Evolutionary conservation across 2,329 filamentous ascomycete genomes (phyloP).

Genomic region (Fusarium tjaetaba): DNA sequence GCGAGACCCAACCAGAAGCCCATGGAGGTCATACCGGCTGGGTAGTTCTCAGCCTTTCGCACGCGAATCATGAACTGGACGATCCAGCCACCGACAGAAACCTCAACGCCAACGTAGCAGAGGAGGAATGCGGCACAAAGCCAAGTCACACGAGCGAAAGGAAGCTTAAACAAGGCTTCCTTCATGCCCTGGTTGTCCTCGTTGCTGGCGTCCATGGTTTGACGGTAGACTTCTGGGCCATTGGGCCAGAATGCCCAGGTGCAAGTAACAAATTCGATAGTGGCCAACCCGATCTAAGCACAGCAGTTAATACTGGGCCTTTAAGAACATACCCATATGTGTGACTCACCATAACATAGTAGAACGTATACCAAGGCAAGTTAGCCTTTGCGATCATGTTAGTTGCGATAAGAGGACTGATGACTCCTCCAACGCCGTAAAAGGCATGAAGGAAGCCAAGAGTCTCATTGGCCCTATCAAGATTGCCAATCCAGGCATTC

Average conservation of each 20-base stretch:
- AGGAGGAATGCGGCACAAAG: slow-evolving; percentile 78
- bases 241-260: slow-evolving; percentile 69
- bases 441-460: slow-evolving; percentile 74
- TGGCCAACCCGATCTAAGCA: slow-evolving; percentile 24
- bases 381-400: slow-evolving; percentile 71
- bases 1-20: slow-evolving; percentile 87
- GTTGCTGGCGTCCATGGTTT: slow-evolving; percentile 45
- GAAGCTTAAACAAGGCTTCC: slow-evolving; percentile 52
- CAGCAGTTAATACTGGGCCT: slow-evolving; percentile 43
- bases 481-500: slow-evolving; percentile 69
- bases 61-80: slow-evolving; percentile 85
- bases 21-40: slow-evolving; percentile 78
- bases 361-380: slow-evolving; percentile 75
- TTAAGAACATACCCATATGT: slow-evolving; percentile 55
- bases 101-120: slow-evolving; percentile 80
- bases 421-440: slow-evolving; percentile 74
- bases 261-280: slow-evolving; percentile 47
- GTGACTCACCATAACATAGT: slow-evolving; percentile 74
- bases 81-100: slow-evolving; percentile 83
- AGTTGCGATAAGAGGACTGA: slow-evolving; percentile 77
- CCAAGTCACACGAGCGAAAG: slow-evolving; percentile 69
- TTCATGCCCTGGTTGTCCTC: slow-evolving; percentile 35
- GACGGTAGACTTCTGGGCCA: slow-evolving; percentile 64
- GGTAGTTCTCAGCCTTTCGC: slow-evolving; percentile 72
- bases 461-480: slow-evolving; percentile 75